These are phyloP conservation scores for Acanthamoeba triangularis DNA, from an alignment of 208 protist genomes.

Conservation along the genomic window DNA sequence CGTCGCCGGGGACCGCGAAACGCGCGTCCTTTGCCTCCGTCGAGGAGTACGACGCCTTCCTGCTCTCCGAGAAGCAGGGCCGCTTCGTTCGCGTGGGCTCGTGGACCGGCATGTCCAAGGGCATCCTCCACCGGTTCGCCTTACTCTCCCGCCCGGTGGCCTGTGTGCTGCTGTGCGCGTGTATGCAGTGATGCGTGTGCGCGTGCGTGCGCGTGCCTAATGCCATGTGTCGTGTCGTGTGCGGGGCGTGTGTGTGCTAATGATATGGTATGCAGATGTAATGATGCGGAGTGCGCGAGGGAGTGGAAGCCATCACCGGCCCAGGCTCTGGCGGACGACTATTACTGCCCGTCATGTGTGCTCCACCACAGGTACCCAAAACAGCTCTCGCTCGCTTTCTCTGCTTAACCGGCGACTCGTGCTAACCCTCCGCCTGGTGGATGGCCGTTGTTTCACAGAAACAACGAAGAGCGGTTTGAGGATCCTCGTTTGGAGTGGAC, in stretches of 20 bases:
- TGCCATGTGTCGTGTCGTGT: background rate
- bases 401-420: too few species aligned
- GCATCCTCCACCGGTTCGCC: background rate
- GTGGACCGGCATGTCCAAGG: conserved; percentile 66
- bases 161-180: background rate
- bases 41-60: conserved; percentile 57
- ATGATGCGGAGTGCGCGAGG: conserved; percentile 18
- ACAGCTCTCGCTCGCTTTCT: background rate
- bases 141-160: background rate
- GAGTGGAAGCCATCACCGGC: conserved; percentile 62
- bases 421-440: too few species aligned
- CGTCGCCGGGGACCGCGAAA: background rate
- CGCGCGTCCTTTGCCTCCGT: background rate
- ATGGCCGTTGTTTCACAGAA: background rate
- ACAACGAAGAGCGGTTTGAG: conserved; percentile 45
- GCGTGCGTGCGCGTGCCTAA: background rate
- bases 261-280: background rate
- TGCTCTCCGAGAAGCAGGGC: conserved; percentile 26
- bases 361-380: background rate
- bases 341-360: conserved; percentile 64
- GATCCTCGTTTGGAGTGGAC: conserved; percentile 62
- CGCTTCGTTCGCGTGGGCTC: conserved; percentile 64
- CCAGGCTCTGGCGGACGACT: conserved; percentile 63
- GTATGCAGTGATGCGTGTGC: too few species aligned
- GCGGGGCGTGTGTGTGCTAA: too few species aligned